Evolutionary conservation across 179 eudicot species (phyloP).

Genomic region (Vitellaria paradoxa): DNA sequence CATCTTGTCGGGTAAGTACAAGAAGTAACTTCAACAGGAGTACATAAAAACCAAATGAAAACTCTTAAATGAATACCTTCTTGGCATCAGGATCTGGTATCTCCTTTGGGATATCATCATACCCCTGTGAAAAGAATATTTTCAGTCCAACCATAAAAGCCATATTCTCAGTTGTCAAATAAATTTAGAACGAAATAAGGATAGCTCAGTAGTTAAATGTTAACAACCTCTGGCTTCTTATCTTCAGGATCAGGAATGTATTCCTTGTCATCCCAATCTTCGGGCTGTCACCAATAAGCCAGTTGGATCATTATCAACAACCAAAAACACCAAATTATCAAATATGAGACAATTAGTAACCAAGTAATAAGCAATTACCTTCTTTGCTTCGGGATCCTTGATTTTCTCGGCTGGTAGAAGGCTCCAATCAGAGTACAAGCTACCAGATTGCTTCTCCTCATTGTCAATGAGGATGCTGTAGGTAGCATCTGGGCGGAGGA

Average conservation of each 20-base stretch:
- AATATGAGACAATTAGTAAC: neutral
- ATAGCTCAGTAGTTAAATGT: neutral
- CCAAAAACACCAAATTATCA: neutral
- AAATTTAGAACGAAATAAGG: neutral
- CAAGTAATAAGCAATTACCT: constrained; percentile 36
- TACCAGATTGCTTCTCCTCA: constrained; percentile 80
- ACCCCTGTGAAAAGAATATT: constrained; percentile 17
- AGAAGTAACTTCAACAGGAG: too few species aligned
- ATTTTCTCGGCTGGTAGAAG: constrained; percentile 82
- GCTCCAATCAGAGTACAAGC: constrained; percentile 87
- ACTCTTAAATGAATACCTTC: constrained; percentile 41
- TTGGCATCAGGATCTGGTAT: constrained; percentile 78
- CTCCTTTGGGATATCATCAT: constrained; percentile 31
- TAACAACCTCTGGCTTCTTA: constrained; percentile 71
- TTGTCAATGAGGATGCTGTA: constrained; percentile 94
- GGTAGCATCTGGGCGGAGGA: constrained; percentile 90
- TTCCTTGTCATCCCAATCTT: constrained; percentile 22
- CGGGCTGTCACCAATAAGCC: constrained; percentile 23
- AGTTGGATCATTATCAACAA: neutral
- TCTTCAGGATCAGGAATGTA: constrained; percentile 82
- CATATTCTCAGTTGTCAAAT: neutral
- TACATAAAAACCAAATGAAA: too few species aligned
- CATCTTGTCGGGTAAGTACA: neutral
- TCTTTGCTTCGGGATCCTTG: constrained; percentile 92
- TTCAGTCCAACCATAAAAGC: neutral